A percentile compares a stretch with the other conserved stretches of the same genome.
These are phyloP conservation scores for Scedosporium apiospermum DNA, from an alignment of 2,329 filamentous ascomycete genomes.

Conservation along the genomic window DNA sequence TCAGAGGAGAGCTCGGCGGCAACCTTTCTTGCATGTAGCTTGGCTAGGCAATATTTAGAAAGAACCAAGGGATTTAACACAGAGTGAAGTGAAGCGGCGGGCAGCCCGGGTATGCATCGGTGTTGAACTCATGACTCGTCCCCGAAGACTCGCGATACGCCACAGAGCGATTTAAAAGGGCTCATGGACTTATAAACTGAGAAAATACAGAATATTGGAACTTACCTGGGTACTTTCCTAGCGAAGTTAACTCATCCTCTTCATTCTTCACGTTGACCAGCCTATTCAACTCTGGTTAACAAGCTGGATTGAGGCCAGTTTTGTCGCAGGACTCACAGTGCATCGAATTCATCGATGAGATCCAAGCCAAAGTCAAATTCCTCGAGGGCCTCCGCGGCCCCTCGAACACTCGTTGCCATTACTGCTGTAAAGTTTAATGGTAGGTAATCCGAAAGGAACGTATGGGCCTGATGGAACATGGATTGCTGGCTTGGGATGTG, in stretches of 20 bases:
- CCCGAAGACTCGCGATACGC: neutral
- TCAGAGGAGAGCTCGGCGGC: conserved; percentile 32
- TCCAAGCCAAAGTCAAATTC: conserved; percentile 6
- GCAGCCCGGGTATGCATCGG: no score
- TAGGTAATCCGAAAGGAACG: neutral
- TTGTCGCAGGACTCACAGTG: conserved; percentile 31
- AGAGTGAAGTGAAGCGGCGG: neutral
- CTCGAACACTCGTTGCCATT: neutral
- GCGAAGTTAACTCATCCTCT: conserved; percentile 17
- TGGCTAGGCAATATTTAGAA: conserved; percentile 28
- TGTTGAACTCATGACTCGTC: no score
- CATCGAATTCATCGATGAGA: conserved; percentile 39
- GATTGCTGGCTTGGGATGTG: neutral
- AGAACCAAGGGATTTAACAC: neutral
- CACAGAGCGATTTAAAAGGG: neutral
- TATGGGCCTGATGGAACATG: neutral
- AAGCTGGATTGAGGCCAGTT: neutral
- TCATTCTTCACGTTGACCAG: conserved; percentile 9
- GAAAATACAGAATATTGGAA: neutral
- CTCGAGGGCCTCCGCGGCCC: neutral
- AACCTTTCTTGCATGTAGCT: conserved; percentile 47
- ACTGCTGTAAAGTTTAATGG: neutral
- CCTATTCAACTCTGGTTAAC: neutral
- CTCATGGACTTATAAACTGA: neutral
- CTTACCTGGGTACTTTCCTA: conserved; percentile 27